Evolutionary conservation across 345 rosid species (phyloP), one percentile per base, ranked within the genome.

Genomic region (Mallotus nudiflorus): DNA sequence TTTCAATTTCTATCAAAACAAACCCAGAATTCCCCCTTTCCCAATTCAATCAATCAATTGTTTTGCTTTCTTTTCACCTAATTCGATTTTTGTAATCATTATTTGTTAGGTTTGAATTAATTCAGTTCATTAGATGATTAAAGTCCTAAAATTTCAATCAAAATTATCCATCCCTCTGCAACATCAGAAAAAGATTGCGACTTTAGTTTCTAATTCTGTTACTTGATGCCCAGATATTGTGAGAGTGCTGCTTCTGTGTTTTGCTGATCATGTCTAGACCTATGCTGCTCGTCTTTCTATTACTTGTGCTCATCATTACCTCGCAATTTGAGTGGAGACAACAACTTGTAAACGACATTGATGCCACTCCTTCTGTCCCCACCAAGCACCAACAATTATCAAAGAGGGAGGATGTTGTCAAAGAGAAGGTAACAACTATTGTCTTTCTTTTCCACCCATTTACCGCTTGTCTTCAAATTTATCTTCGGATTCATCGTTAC

Each of bases 291-390:
- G 92, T 88, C 19, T 93, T 87, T 79, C 84, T 93, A 39, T 82
- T 91, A 71, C 75, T 93, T 14, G 73, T 88, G 78, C 89, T 91
- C 49, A 85, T 93, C 51, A 86, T 89, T 48, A 91, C 98, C 24
- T 91, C 92, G 63, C 97, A 89, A 60, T 93, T 93, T 65, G 98
- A 93, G 73, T 93, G 98, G 98, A 89, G 89, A 69, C 96, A 91
- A 73, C 96, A 85, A 42, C 88, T 91, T 51, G 82, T 91, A 69
- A 78, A 54, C 25, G 98, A 93, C 75, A 75, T 82, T 57, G 97
- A 88, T 40, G 45, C 79, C 8, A 65, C 80, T 60, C 85, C 89
- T 5, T 79, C 76, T 25, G 60, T 82, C 53, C 66, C 83, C 65
- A 88, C 83, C 59, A 89, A 88, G 80, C 94, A 88, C 67, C 81